Evolutionary conservation across 352 stramenopile species (phyloP), one percentile per base, ranked within the genome.

Genomic region (Phytophthora melonis): DNA sequence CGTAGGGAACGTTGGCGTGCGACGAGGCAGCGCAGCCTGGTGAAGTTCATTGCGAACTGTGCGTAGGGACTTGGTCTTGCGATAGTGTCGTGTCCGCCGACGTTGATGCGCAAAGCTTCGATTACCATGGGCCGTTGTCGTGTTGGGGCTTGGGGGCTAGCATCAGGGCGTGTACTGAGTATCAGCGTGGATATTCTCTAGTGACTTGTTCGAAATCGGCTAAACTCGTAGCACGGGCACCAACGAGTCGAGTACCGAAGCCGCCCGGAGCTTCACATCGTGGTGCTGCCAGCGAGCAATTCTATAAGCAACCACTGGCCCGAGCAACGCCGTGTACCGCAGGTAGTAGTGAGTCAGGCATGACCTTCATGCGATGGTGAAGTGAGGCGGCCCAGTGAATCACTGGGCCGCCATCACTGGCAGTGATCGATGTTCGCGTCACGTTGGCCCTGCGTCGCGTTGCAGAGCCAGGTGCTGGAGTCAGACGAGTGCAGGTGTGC

Each of bases 381-480:
- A n/a, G n/a, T n/a, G n/a, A n/a, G n/a, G n/a, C n/a, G n/a, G n/a
- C n/a, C n/a, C n/a, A n/a, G n/a, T n/a, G n/a, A n/a, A n/a, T n/a
- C n/a, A n/a, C n/a, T n/a, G n/a, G n/a, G n/a, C n/a, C n/a, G n/a
- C n/a, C n/a, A n/a, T n/a, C n/a, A n/a, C n/a, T n/a, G 19, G 25
- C 1, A 10, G n/a, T 21, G 41, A 41, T 64, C 39, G 41, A 55
- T 53, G n/a, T 53, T 19, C 23, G 3, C 49, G 59, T 56, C 45
- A 66, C 30, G 59, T 58, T 58, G 45, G 30, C 23, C 49, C 43
- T 5, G 45, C 25, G 55, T 61, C 55, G 32, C 19, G 3, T 63
- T 63, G 57, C 57, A 53, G 19, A 63, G 36, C 19, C 57, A 23
- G 25, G 21, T 27, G 49, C 47, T 30, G 11, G 47, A 55, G 47